phyloP scores from a whole-genome alignment of 2,329 filamentous ascomycete species.

The Xylariaceae sp. region DNA sequence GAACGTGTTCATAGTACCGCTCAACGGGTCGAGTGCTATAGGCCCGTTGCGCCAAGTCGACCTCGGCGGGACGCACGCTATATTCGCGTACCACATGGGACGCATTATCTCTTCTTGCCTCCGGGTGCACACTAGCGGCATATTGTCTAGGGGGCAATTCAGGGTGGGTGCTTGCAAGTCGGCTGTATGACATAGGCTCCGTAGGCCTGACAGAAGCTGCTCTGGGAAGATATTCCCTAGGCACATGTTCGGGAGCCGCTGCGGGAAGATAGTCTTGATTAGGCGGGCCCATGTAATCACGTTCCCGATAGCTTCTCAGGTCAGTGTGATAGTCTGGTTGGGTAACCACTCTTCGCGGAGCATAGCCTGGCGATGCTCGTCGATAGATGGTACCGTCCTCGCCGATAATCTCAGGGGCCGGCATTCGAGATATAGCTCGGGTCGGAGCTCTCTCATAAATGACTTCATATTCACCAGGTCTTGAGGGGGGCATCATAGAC shows the following conservation, averaged over 20 bases:
- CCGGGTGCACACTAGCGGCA: conserved; percentile 39
- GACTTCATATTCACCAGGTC: conserved; percentile 50
- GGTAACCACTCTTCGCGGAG: conserved; percentile 58
- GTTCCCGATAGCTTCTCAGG: conserved; percentile 53
- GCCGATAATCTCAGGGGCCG: conserved; percentile 45
- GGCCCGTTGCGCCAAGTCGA: conserved; percentile 33
- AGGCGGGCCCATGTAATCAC: conserved; percentile 50
- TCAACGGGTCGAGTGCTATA: conserved; percentile 44
- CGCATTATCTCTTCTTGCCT: conserved; percentile 34
- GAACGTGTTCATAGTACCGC: conserved; percentile 42
- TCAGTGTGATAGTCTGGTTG: conserved; percentile 58
- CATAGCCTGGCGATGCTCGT: conserved; percentile 48
- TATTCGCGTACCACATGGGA: conserved; percentile 31
- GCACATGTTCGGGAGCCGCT: conserved; percentile 44
- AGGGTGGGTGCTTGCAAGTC: conserved; percentile 42
- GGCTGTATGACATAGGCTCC: conserved; percentile 42
- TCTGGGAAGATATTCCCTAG: conserved; percentile 54
- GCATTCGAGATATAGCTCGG: conserved; percentile 50
- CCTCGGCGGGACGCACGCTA: conserved; percentile 32
- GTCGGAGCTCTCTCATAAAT: conserved; percentile 64
- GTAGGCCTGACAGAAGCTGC: conserved; percentile 58
- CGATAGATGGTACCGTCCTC: conserved; percentile 52
- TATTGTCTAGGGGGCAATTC: conserved; percentile 49
- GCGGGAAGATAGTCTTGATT: conserved; percentile 47
- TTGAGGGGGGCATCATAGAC: conserved; percentile 48